These are phyloP conservation scores for Pisolithus marmoratus DNA, from an alignment of 768 basidiomycete genomes.

Conservation along the genomic window DNA sequence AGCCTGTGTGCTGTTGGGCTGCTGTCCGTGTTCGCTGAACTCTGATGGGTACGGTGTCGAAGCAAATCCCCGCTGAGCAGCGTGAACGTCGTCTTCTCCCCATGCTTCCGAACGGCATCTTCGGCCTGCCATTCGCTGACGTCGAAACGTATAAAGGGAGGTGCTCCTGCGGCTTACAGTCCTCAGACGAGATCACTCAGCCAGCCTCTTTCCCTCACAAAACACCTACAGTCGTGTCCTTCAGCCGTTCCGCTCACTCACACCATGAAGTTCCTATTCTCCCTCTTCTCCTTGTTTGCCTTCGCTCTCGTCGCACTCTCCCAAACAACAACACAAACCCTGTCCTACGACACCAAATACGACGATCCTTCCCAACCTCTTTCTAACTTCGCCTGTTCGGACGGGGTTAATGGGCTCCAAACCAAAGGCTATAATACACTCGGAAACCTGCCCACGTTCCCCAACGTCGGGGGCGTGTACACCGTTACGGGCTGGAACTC, in stretches of 20 bases:
- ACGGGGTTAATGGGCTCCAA: constrained; percentile 27
- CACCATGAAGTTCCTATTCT: constrained; percentile 22
- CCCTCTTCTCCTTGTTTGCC: constrained; percentile 6
- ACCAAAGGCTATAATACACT: constrained; percentile 28
- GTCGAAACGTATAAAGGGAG: too few species aligned
- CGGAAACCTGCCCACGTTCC: constrained; percentile 26
- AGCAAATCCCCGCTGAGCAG: too few species aligned
- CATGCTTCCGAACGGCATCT: too few species aligned
- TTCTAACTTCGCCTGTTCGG: constrained; percentile 25
- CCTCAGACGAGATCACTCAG: too few species aligned
- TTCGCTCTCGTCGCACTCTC: constrained; percentile 15
- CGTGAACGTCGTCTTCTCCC: too few species aligned
- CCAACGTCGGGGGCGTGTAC: constrained; percentile 29
- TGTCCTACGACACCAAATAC: constrained; percentile 30
- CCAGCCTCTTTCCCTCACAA: neutral
- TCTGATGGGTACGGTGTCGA: too few species aligned
- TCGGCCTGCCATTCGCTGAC: too few species aligned
- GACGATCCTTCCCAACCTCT: constrained; percentile 19
- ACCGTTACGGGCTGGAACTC: constrained; percentile 27
- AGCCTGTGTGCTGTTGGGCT: too few species aligned
- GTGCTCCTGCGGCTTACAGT: too few species aligned
- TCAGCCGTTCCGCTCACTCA: neutral
- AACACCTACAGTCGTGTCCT: neutral
- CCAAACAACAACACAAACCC: constrained; percentile 2
- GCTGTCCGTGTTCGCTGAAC: too few species aligned